These are phyloP conservation scores for Suillus ampliporus DNA, from an alignment of 768 basidiomycete genomes.

Conservation along the genomic window DNA sequence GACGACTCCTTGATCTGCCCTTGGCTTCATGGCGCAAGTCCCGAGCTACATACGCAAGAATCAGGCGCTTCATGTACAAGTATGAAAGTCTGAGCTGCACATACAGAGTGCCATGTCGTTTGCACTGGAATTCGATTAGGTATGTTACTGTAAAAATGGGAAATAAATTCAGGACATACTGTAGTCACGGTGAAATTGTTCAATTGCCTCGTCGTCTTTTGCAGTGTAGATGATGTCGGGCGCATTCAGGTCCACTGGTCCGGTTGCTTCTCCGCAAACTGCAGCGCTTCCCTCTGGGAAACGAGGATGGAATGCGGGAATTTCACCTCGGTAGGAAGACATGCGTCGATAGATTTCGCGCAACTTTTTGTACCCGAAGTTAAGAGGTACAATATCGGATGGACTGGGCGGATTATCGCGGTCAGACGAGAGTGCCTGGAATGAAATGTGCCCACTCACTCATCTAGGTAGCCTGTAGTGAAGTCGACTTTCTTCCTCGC, in stretches of 20 bases:
- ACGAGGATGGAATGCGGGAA: slow-evolving; percentile 21
- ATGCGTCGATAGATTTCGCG: slow-evolving; percentile 45
- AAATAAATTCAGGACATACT: slow-evolving; percentile 18
- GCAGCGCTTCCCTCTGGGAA: slow-evolving; percentile 33
- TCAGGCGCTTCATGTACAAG: slow-evolving; percentile 1
- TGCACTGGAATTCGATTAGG: slow-evolving; percentile 22
- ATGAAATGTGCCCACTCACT: slow-evolving; percentile 37
- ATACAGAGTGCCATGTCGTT: slow-evolving; percentile 43
- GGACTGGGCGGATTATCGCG: slow-evolving; percentile 17
- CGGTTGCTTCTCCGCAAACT: slow-evolving; percentile 20
- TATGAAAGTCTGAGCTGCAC: not conserved
- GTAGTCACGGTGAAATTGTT: slow-evolving; percentile 28
- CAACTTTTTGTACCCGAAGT: slow-evolving; percentile 33
- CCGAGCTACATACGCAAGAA: slow-evolving; percentile 48
- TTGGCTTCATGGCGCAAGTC: slow-evolving; percentile 72
- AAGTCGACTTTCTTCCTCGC: slow-evolving; percentile 48
- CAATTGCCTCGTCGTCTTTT: slow-evolving; percentile 43
- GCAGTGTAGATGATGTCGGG: slow-evolving; percentile 38
- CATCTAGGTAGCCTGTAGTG: slow-evolving; percentile 51
- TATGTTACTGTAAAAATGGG: not conserved
- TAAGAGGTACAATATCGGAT: slow-evolving; percentile 32
- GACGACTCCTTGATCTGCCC: slow-evolving; percentile 42
- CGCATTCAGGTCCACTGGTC: slow-evolving; percentile 30
- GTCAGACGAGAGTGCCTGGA: not conserved
- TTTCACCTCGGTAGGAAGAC: slow-evolving; percentile 45